Conservation (phyloP, 1,139 yeast genomes). For the Scheffersomyces parashehatae region DNA sequence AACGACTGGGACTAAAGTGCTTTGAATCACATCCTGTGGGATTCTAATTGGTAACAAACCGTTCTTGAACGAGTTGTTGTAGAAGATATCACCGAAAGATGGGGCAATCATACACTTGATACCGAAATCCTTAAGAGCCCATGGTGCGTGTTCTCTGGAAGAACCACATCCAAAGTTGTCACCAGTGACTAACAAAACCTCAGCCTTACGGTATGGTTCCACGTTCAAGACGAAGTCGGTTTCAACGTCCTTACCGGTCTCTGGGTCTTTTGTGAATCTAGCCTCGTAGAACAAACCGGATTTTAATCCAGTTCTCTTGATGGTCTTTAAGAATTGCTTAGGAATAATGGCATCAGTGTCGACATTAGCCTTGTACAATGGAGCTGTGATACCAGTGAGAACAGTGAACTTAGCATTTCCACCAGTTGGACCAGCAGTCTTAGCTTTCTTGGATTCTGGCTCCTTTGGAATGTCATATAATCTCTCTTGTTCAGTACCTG, state of each 20-base stretch:
- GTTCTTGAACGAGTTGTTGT: slow-evolving; percentile 94
- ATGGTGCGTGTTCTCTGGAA: slow-evolving; percentile 98
- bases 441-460: slow-evolving; percentile 33
- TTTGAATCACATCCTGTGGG: slow-evolving; percentile 68
- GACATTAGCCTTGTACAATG: slow-evolving; percentile 89
- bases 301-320: slow-evolving; percentile 91
- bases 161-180: slow-evolving; percentile 99
- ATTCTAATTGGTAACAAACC: slow-evolving; percentile 90
- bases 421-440: slow-evolving; percentile 30
- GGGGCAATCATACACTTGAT: slow-evolving; percentile 95
- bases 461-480: slow-evolving; percentile 60
- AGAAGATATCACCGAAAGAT: slow-evolving; percentile 96
- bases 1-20: slow-evolving; percentile 78
- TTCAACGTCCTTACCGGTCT: slow-evolving; percentile 70
- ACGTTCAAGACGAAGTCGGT: slow-evolving; percentile 89
- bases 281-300: slow-evolving; percentile 89
- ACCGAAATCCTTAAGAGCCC: slow-evolving; percentile 98
- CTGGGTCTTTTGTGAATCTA: slow-evolving; percentile 67
- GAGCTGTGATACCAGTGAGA: slow-evolving; percentile 87
- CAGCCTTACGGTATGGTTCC: slow-evolving; percentile 76
- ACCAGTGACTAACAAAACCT: slow-evolving; percentile 88
- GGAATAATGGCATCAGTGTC: slow-evolving; percentile 99
- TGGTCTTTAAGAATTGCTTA: slow-evolving; percentile 94
- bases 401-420: slow-evolving; percentile 78
- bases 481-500: slow-evolving; percentile 46